Evolutionary conservation across 2,329 filamentous ascomycete genomes (phyloP), one percentile per base, ranked within the genome.

Genomic region (Exophiala lecanii-corni): DNA sequence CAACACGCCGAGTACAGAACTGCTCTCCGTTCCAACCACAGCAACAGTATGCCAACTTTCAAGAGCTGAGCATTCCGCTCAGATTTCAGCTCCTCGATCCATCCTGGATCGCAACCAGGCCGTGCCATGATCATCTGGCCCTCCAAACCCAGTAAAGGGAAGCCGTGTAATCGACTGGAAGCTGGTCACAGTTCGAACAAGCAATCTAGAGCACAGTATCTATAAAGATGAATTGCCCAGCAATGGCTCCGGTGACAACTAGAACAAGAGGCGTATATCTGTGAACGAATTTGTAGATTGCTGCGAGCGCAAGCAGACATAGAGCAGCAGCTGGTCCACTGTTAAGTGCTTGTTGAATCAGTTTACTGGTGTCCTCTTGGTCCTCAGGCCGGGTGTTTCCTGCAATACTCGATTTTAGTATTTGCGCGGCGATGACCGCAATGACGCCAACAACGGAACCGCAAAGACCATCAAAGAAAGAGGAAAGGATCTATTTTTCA

Each of bases 161-260:
- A 21, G 12, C 17, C 26, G 15, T 33, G 26, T 33, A 16, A 17
- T 19, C 25, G 38, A 33, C 26, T 40, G 6, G 26, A 33, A 33
- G 32, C 38, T 20, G 32, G 16, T 28, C 32, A 19, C 16, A 40
- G 25, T 16, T 40, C 38, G 19, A 40, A 40, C n/a, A 40, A 40
- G 26, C 38, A n/a, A 28, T 28, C 25, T 28, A 28, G 25, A 28
- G 25, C 25, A 28, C 25, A 28, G 25, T 28, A 28, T n/a, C 33
- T 36, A 36, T 17, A 17, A 36, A 36, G 33, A 36, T 36, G 33
- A 36, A 36, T 36, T 36, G 33, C 4, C 17, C 33, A 36, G 33
- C 33, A 17, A 36, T 36, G 13, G 33, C 33, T 5, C 33, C 33
- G 12, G 13, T 36, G 33, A 36, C 17, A 36, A 36, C 33, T 17